Evolutionary conservation across 805 yeast genomes (phyloP).

Genomic region (Metschnikowia kofuensis): DNA sequence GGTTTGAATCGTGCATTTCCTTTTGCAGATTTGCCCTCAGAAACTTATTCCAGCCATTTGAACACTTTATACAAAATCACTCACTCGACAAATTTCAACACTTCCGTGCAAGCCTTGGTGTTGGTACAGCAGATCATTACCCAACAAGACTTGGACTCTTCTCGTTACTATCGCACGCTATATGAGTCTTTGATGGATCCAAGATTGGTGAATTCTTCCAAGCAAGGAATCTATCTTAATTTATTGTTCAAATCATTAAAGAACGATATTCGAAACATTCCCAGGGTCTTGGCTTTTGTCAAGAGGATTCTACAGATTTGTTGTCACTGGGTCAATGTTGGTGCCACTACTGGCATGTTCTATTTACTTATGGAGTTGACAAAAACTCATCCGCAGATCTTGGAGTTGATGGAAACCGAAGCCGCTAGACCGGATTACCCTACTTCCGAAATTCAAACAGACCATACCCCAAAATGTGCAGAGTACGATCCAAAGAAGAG

Average conservation of each 20-base stretch:
- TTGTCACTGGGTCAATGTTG: slow-evolving; percentile 81
- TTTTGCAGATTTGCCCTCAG: slow-evolving; percentile 71
- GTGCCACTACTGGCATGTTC: slow-evolving; percentile 82
- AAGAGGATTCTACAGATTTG: slow-evolving; percentile 87
- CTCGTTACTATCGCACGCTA: slow-evolving; percentile 80
- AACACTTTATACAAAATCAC: slow-evolving; percentile 86
- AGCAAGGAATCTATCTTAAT: slow-evolving; percentile 89
- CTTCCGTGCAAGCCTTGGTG: slow-evolving; percentile 88
- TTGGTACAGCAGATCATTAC: slow-evolving; percentile 77
- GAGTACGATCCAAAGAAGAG: slow-evolving; percentile 82
- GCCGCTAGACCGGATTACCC: slow-evolving; percentile 47
- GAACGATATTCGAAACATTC: slow-evolving; percentile 51
- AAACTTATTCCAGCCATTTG: slow-evolving; percentile 70
- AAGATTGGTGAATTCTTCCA: slow-evolving; percentile 80
- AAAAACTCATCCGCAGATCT: slow-evolving; percentile 61
- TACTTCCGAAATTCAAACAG: slow-evolving; percentile 21
- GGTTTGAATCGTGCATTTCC: slow-evolving; percentile 97
- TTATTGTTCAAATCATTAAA: slow-evolving; percentile 80
- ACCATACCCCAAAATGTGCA: neutral
- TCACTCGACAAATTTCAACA: slow-evolving; percentile 90
- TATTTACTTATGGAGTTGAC: slow-evolving; percentile 68
- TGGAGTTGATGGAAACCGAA: slow-evolving; percentile 55
- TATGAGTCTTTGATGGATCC: slow-evolving; percentile 88
- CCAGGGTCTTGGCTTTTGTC: slow-evolving; percentile 82
- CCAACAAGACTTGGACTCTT: slow-evolving; percentile 53